Percentiles rank a stretch among this genome's conserved stretches.
These are phyloP conservation scores for Phytophthora sansomeana DNA, from an alignment of 352 stramenopile genomes.

Conservation along the genomic window DNA sequence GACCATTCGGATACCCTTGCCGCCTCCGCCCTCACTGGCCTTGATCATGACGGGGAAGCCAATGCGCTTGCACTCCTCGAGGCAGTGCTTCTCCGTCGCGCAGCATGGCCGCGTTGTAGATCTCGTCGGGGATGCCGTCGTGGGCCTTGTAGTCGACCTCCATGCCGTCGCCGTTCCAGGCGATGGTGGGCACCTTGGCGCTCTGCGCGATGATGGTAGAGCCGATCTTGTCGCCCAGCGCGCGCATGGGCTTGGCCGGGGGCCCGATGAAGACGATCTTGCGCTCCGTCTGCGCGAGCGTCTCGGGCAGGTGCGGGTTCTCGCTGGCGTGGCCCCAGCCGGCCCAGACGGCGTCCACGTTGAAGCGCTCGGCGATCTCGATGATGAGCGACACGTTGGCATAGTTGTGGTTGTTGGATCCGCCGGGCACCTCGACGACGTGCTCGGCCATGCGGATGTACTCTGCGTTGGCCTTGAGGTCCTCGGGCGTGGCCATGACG, in stretches of 20 bases:
- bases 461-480: conserved; percentile 99
- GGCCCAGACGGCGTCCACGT: conserved; percentile 98
- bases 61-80: conserved; percentile 95
- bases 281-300: conserved; percentile 88
- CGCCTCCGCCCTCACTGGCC: conserved; percentile 98
- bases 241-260: conserved; percentile 97
- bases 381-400: conserved; percentile 99
- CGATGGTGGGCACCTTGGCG: conserved; percentile 98
- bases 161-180: conserved; percentile 98
- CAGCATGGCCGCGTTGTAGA: conserved; percentile 96
- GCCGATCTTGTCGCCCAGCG: conserved; percentile 99
- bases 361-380: conserved; percentile 96
- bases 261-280: conserved; percentile 99
- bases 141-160: conserved; percentile 91
- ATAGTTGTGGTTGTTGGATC: conserved; percentile 99
- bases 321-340: conserved; percentile 99
- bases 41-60: conserved; percentile 99
- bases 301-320: conserved; percentile 97
- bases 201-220: conserved; percentile 99
- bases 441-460: conserved; percentile 99
- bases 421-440: conserved; percentile 99
- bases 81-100: conserved; percentile 92
- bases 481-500: conserved; percentile 99
- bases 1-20: conserved; percentile 99
- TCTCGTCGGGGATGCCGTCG: conserved; percentile 92